A percentile compares a stretch with the other conserved stretches of the same genome.
These are phyloP conservation scores for Metarhizium brunneum DNA, from an alignment of 2,329 filamentous ascomycete genomes.

Conservation along the genomic window DNA sequence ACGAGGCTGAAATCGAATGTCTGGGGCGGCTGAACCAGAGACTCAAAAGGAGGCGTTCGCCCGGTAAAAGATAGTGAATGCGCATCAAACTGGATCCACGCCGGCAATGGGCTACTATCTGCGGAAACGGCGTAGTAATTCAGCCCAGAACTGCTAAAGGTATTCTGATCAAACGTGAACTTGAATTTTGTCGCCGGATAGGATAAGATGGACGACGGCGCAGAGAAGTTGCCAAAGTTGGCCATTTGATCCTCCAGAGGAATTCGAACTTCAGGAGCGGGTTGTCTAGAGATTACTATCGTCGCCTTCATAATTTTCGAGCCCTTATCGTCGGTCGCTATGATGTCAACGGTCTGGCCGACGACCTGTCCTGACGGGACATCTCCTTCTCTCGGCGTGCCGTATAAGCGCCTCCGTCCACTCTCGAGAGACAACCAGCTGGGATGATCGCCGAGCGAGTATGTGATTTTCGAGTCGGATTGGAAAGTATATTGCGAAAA, in stretches of 20 bases:
- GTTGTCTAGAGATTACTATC: slow-evolving; percentile 56
- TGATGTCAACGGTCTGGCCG: slow-evolving; percentile 52
- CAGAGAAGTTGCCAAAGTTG: slow-evolving; percentile 48
- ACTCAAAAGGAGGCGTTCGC: slow-evolving; percentile 54
- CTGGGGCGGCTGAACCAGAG: slow-evolving; percentile 58
- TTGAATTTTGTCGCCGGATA: slow-evolving; percentile 44
- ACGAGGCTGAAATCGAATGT: slow-evolving; percentile 63
- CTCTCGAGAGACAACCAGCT: slow-evolving; percentile 67
- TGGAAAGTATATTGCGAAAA: slow-evolving; percentile 69
- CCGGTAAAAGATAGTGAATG: slow-evolving; percentile 59
- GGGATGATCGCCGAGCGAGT: slow-evolving; percentile 57
- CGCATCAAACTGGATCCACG: slow-evolving; percentile 72
- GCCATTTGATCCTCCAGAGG: slow-evolving; percentile 50
- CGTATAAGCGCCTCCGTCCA: slow-evolving; percentile 54
- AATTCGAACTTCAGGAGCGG: slow-evolving; percentile 42
- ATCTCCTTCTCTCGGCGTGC: slow-evolving; percentile 53
- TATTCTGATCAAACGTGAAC: slow-evolving; percentile 45
- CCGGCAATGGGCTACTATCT: slow-evolving; percentile 73
- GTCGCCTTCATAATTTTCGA: slow-evolving; percentile 56
- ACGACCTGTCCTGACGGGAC: slow-evolving; percentile 42
- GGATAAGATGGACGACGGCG: slow-evolving; percentile 48
- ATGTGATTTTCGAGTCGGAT: slow-evolving; percentile 54
- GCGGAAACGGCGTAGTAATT: slow-evolving; percentile 70
- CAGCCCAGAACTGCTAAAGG: slow-evolving; percentile 51
- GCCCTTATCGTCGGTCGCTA: slow-evolving; percentile 59